Evolutionary conservation across 2,329 filamentous ascomycete species (phyloP).

Genomic region (Arthroderma sp.): DNA sequence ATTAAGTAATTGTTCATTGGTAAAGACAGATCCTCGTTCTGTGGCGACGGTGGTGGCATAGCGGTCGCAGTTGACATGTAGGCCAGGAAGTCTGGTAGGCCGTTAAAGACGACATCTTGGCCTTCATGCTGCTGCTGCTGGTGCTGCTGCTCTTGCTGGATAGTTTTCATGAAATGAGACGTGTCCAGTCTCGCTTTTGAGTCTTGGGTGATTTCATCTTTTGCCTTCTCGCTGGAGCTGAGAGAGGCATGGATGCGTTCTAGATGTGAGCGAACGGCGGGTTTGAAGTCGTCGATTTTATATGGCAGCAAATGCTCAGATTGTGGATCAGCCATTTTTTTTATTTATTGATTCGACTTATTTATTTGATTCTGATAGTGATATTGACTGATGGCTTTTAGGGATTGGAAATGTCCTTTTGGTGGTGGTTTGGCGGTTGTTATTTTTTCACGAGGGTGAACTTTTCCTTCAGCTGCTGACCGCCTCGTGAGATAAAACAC

Average conservation of each 20-base stretch:
- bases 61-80: constrained; percentile 38
- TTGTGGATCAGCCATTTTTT: too few species aligned
- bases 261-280: constrained; percentile 21
- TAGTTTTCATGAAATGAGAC: constrained; percentile 9
- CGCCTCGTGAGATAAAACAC: too few species aligned
- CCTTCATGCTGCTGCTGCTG: not conserved
- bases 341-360: too few species aligned
- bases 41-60: constrained; percentile 19
- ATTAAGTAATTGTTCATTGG: constrained; percentile 86
- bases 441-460: too few species aligned
- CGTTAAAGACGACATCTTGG: constrained; percentile 4
- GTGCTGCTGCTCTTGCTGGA: constrained; percentile 9
- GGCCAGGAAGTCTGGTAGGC: constrained; percentile 31
- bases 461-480: too few species aligned
- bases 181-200: too few species aligned
- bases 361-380: too few species aligned
- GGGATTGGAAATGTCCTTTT: constrained; percentile 1
- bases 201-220: too few species aligned
- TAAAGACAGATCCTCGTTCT: constrained; percentile 45
- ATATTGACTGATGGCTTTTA: not conserved
- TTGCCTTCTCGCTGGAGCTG: not conserved
- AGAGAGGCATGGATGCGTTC: constrained; percentile 23
- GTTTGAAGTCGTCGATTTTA: constrained; percentile 17
- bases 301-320: not conserved
- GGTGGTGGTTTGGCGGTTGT: not conserved